phyloP scores from a whole-genome alignment of 169 alveolate species.

The Cryptosporidium canis region DNA sequence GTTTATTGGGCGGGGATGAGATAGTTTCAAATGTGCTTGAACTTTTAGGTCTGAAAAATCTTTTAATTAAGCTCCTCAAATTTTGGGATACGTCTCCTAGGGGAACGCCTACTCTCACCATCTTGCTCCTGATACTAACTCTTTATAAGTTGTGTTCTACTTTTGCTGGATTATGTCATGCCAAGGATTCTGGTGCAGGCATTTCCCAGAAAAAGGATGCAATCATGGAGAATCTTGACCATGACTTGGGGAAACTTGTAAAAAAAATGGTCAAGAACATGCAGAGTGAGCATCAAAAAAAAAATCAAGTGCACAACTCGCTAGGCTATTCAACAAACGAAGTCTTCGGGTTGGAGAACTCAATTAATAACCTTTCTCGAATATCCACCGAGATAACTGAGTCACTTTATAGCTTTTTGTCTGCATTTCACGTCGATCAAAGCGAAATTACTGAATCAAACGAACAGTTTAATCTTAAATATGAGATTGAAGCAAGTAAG shows the following conservation, averaged over 20 bases:
- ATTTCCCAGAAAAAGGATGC: background rate
- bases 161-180: background rate
- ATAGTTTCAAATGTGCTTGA: background rate
- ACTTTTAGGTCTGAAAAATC: background rate
- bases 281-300: background rate
- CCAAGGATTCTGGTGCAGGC: background rate
- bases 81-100: slow-evolving; percentile 32
- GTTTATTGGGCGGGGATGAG: slow-evolving; percentile 15
- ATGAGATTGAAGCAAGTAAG: background rate
- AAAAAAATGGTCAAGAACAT: background rate
- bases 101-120: slow-evolving; percentile 47
- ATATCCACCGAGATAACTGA: slow-evolving; percentile 46
- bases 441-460: slow-evolving; percentile 21
- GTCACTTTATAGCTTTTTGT: slow-evolving; percentile 31
- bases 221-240: background rate
- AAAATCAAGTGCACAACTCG: background rate
- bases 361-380: slow-evolving; percentile 1
- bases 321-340: background rate
- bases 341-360: background rate
- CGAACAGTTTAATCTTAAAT: background rate
- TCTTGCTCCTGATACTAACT: background rate
- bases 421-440: slow-evolving; percentile 27
- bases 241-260: background rate
- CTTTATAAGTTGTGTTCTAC: background rate
- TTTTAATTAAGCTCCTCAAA: background rate